These are phyloP conservation scores for Kalanchoe fedtschenkoi DNA, from an alignment of 164 flowering plant genomes.

Conservation along the genomic window DNA sequence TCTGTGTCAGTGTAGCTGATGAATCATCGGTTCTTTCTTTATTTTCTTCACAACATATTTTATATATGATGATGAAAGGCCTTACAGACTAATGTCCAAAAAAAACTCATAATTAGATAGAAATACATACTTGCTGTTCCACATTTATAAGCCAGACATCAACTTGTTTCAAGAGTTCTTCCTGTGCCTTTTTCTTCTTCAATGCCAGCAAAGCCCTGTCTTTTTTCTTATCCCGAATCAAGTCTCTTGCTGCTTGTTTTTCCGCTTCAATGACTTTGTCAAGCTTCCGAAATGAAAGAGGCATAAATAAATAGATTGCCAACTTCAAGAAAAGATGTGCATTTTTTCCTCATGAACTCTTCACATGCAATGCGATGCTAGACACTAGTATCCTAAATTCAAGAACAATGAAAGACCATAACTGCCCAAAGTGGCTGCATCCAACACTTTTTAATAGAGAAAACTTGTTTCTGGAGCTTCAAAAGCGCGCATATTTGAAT, in stretches of 20 bases:
- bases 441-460: too few species aligned
- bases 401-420: too few species aligned
- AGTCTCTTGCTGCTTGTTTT: constrained; percentile 83
- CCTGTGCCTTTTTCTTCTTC: constrained; percentile 88
- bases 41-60: not conserved
- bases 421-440: too few species aligned
- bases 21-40: too few species aligned
- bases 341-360: too few species aligned
- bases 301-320: not conserved
- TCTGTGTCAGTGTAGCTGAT: not conserved
- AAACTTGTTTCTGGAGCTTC: too few species aligned
- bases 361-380: too few species aligned
- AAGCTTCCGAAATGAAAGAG: constrained; percentile 32
- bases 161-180: constrained; percentile 85
- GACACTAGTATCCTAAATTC: too few species aligned
- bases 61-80: not conserved
- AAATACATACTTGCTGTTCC: constrained; percentile 66
- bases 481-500: too few species aligned
- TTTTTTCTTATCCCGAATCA: constrained; percentile 84
- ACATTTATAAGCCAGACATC: constrained; percentile 86
- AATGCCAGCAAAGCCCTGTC: constrained; percentile 89
- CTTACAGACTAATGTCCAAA: not conserved
- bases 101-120: not conserved
- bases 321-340: too few species aligned
- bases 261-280: constrained; percentile 90